A percentile compares a stretch with the other conserved stretches of the same genome.
These are phyloP conservation scores for Lecanosticta acicola DNA, from an alignment of 2,329 filamentous ascomycete species.

Conservation along the genomic window DNA sequence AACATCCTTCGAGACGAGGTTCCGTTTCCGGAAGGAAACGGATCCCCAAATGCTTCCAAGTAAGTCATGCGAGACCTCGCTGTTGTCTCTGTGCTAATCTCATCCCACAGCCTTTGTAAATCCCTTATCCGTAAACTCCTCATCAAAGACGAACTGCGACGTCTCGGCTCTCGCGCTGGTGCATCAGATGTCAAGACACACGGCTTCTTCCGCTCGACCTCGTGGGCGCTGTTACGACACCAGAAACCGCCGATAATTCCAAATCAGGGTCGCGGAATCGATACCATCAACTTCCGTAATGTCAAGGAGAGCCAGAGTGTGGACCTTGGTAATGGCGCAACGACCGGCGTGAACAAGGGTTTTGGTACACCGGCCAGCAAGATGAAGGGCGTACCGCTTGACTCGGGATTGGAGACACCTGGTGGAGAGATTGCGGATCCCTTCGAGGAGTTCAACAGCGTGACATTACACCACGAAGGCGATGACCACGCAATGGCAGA, in stretches of 20 bases:
- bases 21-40: constrained; percentile 84
- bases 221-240: constrained; percentile 94
- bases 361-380: constrained; percentile 30
- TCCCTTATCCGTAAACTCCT: constrained; percentile 91
- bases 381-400: constrained; percentile 75
- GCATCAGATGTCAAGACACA: constrained; percentile 96
- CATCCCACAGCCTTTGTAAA: constrained; percentile 73
- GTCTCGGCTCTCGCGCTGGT: constrained; percentile 86
- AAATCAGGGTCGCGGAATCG: constrained; percentile 79
- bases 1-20: constrained; percentile 96
- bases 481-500: constrained; percentile 47
- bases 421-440: constrained; percentile 78
- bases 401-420: constrained; percentile 79
- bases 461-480: constrained; percentile 93
- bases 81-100: constrained; percentile 2
- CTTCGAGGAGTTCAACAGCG: constrained; percentile 98
- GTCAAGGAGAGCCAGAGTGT: constrained; percentile 97
- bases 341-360: constrained; percentile 32
- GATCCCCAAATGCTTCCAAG: constrained; percentile 83
- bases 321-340: constrained; percentile 61
- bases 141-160: constrained; percentile 94
- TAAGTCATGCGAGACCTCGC: constrained; percentile 47
- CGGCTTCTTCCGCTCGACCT: constrained; percentile 90
- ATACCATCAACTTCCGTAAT: constrained; percentile 95
- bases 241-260: constrained; percentile 98